A percentile compares a stretch with the other conserved stretches of the same genome.
phyloP scores from a whole-genome alignment of 73 alveolate species.

The Uronychia binucleata region DNA sequence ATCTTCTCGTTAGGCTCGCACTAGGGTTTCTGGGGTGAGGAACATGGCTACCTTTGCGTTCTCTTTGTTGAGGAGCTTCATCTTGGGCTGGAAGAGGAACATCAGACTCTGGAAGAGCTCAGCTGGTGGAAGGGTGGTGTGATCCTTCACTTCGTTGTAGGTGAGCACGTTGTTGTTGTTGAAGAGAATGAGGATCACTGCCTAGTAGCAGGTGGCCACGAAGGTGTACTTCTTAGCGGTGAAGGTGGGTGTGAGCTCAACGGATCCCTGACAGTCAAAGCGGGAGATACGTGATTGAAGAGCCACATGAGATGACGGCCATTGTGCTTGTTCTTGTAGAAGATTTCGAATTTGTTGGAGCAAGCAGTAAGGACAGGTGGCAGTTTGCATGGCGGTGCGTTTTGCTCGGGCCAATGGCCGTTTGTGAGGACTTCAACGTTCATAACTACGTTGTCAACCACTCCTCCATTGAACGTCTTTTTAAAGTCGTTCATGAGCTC shows the following conservation, averaged over 20 bases:
- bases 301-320: conserved; percentile 70
- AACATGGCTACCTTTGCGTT: conserved; percentile 24
- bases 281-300: conserved; percentile 45
- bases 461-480: conserved; percentile 15
- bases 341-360: conserved; percentile 47
- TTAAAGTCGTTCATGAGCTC: conserved; percentile 69
- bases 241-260: conserved; percentile 45
- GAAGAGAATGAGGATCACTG: conserved; percentile 62
- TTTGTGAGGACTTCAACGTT: conserved; percentile 64
- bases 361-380: conserved; percentile 59
- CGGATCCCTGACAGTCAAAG: too few relatives aligned
- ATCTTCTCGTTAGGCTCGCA: conserved; percentile 53
- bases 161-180: conserved; percentile 46
- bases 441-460: conserved; percentile 43
- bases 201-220: conserved; percentile 57
- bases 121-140: conserved; percentile 53
- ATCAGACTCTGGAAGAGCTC: conserved; percentile 49
- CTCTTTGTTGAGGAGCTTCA: conserved; percentile 56
- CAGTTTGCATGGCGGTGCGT: conserved; percentile 68
- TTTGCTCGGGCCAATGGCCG: conserved; percentile 82
- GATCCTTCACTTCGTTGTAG: conserved; percentile 50
- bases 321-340: conserved; percentile 64
- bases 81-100: conserved; percentile 66
- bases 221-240: conserved; percentile 52
- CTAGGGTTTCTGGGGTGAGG: conserved; percentile 13